Evolutionary conservation across 106 monocot genomes (phyloP).

Genomic region (Dendrobium nobile): DNA sequence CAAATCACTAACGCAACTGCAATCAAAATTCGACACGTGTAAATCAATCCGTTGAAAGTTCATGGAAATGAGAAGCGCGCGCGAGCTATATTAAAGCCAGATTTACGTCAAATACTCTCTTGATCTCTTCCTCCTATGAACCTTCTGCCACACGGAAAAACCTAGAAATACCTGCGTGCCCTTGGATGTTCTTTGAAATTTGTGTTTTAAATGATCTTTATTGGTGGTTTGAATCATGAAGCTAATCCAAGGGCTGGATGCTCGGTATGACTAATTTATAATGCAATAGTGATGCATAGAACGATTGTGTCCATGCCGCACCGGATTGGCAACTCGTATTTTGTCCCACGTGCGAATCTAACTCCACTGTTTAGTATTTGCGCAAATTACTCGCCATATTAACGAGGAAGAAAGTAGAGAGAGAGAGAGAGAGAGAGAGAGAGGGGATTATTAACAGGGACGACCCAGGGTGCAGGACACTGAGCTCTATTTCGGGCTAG

Average conservation of each 20-base stretch:
- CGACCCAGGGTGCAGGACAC: neutral
- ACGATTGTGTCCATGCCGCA: neutral
- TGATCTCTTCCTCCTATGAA: neutral
- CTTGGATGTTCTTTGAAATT: neutral
- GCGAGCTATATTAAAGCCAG: neutral
- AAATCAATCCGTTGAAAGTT: neutral
- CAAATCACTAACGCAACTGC: neutral
- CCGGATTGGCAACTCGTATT: neutral
- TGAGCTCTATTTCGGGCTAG: neutral
- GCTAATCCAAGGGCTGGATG: neutral
- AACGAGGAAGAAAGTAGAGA: neutral
- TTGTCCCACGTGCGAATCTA: constrained; percentile 5
- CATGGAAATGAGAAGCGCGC: neutral
- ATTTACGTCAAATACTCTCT: neutral
- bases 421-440: neutral
- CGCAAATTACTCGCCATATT: neutral
- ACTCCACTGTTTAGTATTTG: neutral
- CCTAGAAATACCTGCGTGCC: neutral
- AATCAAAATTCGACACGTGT: neutral
- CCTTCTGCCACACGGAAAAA: too few species aligned
- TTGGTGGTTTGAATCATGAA: neutral
- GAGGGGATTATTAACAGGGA: neutral
- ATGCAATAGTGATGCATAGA: neutral
- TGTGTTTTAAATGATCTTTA: neutral
- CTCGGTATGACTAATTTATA: neutral